A percentile compares a stretch with the other conserved stretches of the same genome.
phyloP scores from a whole-genome alignment of 108 stramenopile genomes.

The Stephanodiscus triporus region DNA sequence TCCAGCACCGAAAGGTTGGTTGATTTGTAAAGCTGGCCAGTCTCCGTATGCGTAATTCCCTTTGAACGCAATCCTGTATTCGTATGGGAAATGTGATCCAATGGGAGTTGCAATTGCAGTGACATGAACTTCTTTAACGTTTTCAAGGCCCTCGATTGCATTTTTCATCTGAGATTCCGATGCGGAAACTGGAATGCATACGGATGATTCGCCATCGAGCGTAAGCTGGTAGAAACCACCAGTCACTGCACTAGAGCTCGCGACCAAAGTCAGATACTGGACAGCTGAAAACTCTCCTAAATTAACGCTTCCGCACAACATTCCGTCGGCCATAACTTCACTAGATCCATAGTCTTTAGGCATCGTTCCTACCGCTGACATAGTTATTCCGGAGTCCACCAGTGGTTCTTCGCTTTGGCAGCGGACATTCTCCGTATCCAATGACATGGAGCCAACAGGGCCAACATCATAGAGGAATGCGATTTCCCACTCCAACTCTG shows the following conservation, averaged over 20 bases:
- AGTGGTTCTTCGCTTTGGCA: conserved; percentile 35
- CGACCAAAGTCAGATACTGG: conserved; percentile 30
- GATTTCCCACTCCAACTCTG: conserved; percentile 33
- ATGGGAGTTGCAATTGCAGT: background rate
- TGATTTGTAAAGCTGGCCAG: conserved; percentile 44
- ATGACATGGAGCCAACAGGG: conserved; percentile 11
- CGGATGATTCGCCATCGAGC: conserved; percentile 34
- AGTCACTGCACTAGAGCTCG: conserved; percentile 15
- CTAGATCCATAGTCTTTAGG: conserved; percentile 36
- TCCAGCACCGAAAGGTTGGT: conserved; percentile 32
- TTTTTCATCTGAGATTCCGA: conserved; percentile 30
- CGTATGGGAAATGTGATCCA: conserved; percentile 16
- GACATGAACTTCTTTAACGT: conserved; percentile 29
- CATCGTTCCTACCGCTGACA: conserved; percentile 3
- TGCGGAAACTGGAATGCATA: conserved; percentile 36
- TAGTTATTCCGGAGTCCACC: conserved; percentile 24
- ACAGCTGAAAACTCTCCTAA: conserved; percentile 37
- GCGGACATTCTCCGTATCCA: conserved; percentile 31
- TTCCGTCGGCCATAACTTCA: conserved; percentile 15
- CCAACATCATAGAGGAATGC: conserved; percentile 31
- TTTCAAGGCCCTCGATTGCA: conserved; percentile 25
- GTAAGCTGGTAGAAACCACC: conserved; percentile 39
- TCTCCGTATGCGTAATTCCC: conserved; percentile 42
- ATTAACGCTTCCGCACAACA: conserved; percentile 35
- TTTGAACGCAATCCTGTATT: conserved; percentile 29